Evolutionary conservation across 2,329 filamentous ascomycete species (phyloP), one percentile per base, ranked within the genome.

Genomic region (Ophiostoma australiae): DNA sequence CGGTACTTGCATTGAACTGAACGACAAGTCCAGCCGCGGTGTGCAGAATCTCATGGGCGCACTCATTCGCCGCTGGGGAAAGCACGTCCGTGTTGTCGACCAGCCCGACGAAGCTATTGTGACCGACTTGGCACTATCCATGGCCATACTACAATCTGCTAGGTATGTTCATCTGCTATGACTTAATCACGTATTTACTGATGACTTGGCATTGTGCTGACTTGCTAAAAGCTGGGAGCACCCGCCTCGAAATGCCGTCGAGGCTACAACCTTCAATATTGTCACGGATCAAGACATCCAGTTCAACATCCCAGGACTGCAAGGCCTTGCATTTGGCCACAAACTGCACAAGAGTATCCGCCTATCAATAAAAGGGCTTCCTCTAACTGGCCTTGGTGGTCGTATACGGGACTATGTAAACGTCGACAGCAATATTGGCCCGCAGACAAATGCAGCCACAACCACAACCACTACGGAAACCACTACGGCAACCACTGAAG

Each of bases 41-140:
- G 44, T 70, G 7, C 23, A 68, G 48, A 39, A 39, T 3, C 69
- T 70, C 23, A 70, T 70, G 37, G 37, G 67, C n/a, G 31, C 69
- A 15, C 48, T 70, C 11, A 33, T 68, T 11, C 48, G 37, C 11
- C 17, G 65, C 11, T 70, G 65, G 65, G 52, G 44, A 4, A 33
- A 41, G 7, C 65, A 70, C 23, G 35, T 70, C 17, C 48, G 66
- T 31, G 65, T 70, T 10, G 20, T 68, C 48, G 67, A 23, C 91
- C 44, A 72, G 44, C 69, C 69, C 17, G 63, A 70, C 37, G 71
- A 72, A 17, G 17, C n/a, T 35, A 41, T n/a, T 10, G 67, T 63
- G 10, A 41, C 39, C 8, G n/a, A 39, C 6, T 58, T 63, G 15
- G 31, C 71, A 13, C 7, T 58, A 4, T 31, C 31, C 39, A 68